A percentile compares a stretch with the other conserved stretches of the same genome.
phyloP scores from a whole-genome alignment of 139 green algal genomes.

The Closterium sp. region DNA sequence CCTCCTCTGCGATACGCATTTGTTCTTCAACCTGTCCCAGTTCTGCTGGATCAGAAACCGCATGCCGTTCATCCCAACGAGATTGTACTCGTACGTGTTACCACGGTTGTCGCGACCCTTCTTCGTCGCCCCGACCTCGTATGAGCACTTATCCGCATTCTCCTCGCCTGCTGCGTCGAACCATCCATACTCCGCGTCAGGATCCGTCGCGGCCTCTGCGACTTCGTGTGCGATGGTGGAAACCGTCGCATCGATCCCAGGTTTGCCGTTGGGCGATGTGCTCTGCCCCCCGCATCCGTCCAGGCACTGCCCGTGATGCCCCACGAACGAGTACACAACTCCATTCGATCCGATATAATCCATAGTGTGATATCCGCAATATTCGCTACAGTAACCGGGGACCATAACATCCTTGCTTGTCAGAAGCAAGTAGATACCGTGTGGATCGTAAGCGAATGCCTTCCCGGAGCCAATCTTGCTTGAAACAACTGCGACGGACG shows the following conservation, averaged over 20 bases:
- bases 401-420: not conserved
- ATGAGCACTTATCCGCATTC: not conserved
- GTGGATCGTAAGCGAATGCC: not conserved
- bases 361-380: not conserved
- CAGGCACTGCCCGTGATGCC: not conserved
- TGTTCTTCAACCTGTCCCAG: not conserved
- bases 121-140: not conserved
- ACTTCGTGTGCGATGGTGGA: not conserved
- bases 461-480: not conserved
- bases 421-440: not conserved
- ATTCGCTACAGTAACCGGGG: not conserved
- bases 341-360: not conserved
- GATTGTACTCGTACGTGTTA: not conserved
- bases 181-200: not conserved
- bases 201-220: not conserved
- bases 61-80: not conserved
- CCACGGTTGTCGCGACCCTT: not conserved
- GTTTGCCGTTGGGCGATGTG: not conserved
- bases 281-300: not conserved
- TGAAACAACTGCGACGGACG: not conserved
- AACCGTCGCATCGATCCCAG: not conserved
- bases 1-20: not conserved
- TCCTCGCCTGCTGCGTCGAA: not conserved
- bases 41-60: not conserved
- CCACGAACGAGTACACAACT: not conserved